Conservation (phyloP, 2,329 filamentous ascomycete species). For the Tricladium varicosporioides region DNA sequence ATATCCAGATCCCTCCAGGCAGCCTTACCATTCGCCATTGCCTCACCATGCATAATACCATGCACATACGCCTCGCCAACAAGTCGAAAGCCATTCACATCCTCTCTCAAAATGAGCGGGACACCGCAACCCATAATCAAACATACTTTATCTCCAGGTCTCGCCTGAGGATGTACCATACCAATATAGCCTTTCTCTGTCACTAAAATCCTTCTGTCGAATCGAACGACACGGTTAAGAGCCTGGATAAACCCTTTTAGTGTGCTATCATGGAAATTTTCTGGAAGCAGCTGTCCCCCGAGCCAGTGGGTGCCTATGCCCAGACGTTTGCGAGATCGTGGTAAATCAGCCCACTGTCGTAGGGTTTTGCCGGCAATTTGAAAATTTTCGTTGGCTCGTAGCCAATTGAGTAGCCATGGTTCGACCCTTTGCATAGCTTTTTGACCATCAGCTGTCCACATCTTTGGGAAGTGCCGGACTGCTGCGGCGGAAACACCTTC, state of each 20-base stretch:
- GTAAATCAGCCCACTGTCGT: not conserved
- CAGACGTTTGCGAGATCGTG: not conserved
- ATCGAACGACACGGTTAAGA: not conserved
- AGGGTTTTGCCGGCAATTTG: not conserved
- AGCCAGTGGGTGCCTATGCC: not conserved
- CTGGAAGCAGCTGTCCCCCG: not conserved
- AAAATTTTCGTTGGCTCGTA: not conserved
- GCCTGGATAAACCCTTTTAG: not conserved
- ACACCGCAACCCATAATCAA: constrained; percentile 8
- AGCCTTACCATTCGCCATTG: too few relatives aligned
- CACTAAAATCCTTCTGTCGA: not conserved
- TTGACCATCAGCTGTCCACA: not conserved
- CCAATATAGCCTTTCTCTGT: constrained; percentile 7
- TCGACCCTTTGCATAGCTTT: not conserved
- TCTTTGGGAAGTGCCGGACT: not conserved
- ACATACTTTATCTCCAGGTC: constrained; percentile 9
- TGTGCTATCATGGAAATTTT: not conserved
- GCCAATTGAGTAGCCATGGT: not conserved
- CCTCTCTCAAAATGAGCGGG: constrained; percentile 4
- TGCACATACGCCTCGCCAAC: constrained; percentile 16
- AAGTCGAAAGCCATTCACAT: constrained; percentile 2
- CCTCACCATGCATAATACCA: constrained; percentile 16
- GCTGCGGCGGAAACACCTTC: not conserved
- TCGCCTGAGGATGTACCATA: not conserved
- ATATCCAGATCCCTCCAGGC: too few relatives aligned